Base-by-base conservation (phyloP, 73 alveolate species). In the Diophrys sp. region DNA sequence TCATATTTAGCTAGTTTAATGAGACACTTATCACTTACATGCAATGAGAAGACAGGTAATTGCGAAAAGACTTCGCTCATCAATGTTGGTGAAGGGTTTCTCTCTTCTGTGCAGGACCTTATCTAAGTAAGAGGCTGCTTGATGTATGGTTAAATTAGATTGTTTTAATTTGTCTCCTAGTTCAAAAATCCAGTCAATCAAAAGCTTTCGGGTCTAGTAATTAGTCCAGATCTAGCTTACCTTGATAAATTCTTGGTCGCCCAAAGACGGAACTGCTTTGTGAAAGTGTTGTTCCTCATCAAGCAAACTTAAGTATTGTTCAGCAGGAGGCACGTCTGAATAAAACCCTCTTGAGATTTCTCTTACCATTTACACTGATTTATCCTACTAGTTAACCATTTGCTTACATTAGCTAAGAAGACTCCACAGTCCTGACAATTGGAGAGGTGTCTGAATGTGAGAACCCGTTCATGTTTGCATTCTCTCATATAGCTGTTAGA, bases 111-210 rank as follows among this genome's bases (percentile, higher is more conserved):
- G 62, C 62, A 44, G 5, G 5, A 44, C 18, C 18, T 44, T 77
- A 34, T 78, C 91, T 5, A 84, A 28, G 70, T 77, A 84, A n/a
- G 54, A 80, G 1, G 74, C 75, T 30, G 92, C 92, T 1, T 78
- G 33, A 33, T 85, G 92, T 1, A 81, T 72, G 11, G 92, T 85
- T 66, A 85, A 53, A 5, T 33, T 78, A 31, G 84, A 34, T 62
- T 85, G 67, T 72, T 70, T 78, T 0, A 85, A 81, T 73, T 70
- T 78, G 32, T 85, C 92, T 1, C 88, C 92, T 0, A 85, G 55
- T n/a, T 85, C 88, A 33, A 85, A 78, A 31, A 85, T 85, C 82
- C 85, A 85, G 56, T 85, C 92, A 0, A 85, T 83, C 57, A 85
- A 54, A 14, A 33, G 34, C 57, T 67, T 85, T 56, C 92, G 70